Evolutionary conservation across 306 rosid species (phyloP).

Genomic region (Crataegus laevigata): DNA sequence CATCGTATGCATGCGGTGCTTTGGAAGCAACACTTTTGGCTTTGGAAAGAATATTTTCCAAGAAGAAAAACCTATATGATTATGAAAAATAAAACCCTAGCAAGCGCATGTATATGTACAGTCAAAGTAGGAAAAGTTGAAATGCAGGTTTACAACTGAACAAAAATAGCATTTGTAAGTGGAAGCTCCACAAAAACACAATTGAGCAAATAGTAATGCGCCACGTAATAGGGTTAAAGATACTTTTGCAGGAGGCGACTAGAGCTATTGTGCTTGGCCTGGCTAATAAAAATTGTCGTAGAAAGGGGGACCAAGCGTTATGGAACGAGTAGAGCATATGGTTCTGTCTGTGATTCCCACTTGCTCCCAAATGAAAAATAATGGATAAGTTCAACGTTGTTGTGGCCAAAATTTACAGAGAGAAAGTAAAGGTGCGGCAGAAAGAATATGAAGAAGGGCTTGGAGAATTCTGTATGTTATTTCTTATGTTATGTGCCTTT

Average conservation of each 20-base stretch:
- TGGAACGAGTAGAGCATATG: conserved; percentile 33
- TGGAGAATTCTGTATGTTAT: too few relatives aligned
- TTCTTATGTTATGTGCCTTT: too few relatives aligned
- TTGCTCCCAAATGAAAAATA: conserved; percentile 3
- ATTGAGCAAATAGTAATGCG: conserved; percentile 1
- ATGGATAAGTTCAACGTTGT: conserved; percentile 1
- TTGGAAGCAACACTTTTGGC: not conserved
- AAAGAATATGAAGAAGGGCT: too few relatives aligned
- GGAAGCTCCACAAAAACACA: not conserved
- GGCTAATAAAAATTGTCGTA: conserved; percentile 36
- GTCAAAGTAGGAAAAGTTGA: not conserved
- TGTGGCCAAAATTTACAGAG: too few relatives aligned
- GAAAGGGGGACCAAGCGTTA: conserved; percentile 42
- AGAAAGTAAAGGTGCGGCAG: too few relatives aligned
- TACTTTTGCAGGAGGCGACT: conserved; percentile 7
- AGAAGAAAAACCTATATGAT: not conserved
- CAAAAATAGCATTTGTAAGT: not conserved
- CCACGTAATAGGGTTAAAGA: conserved; percentile 17
- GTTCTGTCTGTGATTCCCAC: conserved; percentile 40
- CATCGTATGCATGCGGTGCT: not conserved
- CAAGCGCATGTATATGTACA: not conserved
- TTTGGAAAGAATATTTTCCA: not conserved
- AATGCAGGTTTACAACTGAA: not conserved
- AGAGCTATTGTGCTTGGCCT: conserved; percentile 2
- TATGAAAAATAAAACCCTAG: not conserved